Evolutionary conservation across 129 eudicot species (phyloP), one percentile per base, ranked within the genome.

Genomic region (Ambrosia trifida): DNA sequence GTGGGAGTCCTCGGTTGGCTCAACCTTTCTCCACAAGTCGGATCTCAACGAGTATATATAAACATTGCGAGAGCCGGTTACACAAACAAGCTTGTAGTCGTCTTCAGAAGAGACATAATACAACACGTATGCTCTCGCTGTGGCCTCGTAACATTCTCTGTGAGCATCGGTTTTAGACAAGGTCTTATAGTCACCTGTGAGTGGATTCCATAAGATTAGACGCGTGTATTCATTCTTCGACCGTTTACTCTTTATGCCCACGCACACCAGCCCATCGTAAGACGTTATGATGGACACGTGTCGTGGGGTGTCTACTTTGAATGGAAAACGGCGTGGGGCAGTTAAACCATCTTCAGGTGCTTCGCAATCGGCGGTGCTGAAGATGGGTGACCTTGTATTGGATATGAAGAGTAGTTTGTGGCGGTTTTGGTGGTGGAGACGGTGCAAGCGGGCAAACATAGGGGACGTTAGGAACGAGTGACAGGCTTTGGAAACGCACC

Each of bases 11-110:
- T 17, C 35, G 7, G 32, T 18, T n/a, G n/a, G n/a, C n/a, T n/a
- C n/a, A n/a, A n/a, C n/a, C 49, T 44, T 35, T 45, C 33, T 60
- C 69, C 61, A 61, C 10, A 68, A 31, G 18, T 72, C 49, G 0
- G 33, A 60, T 61, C 61, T 61, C 49, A 72, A 33, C 4, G 77
- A 72, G 47, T 72, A 72, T 60, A 61, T 61, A 35, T 46, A 45
- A 31, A 4, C 47, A n/a, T 13, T 0, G 5, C 30, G 2, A 38
- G 9, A 2, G 40, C 3, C 0, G 5, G 61, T 32, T 72, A 72
- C 49, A 11, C 14, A 5, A 30, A 72, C 8, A 72, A 72, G 47
- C 60, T 31, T 72, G 61, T 72, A 72, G 69, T 61, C 77, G 40
- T 72, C 61, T 3, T 72, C 61, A 10, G 5, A 60, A 31, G 58